These are phyloP conservation scores for Pythium brachiatum DNA, from an alignment of 352 stramenopile genomes.

Conservation along the genomic window DNA sequence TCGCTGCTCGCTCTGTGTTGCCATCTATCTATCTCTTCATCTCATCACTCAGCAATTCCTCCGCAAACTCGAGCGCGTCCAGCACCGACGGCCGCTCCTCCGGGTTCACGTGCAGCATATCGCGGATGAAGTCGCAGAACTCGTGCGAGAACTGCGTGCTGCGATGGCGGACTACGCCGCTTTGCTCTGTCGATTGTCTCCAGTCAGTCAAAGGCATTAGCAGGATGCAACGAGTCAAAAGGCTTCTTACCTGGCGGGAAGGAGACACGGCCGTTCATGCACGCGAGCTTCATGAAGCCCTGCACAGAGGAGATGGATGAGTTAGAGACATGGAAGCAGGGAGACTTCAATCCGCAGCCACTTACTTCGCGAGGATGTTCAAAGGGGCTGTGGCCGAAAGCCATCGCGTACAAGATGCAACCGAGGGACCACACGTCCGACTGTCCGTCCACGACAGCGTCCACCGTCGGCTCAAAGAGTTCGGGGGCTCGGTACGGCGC, in stretches of 20 bases:
- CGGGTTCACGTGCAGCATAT: constrained; percentile 84
- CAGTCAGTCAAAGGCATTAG: background rate
- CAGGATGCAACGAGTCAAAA: background rate
- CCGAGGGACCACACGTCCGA: constrained; percentile 85
- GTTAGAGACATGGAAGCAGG: constrained; percentile 10
- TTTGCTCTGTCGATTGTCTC: constrained; percentile 42
- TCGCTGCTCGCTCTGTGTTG: background rate
- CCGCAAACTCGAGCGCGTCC: constrained; percentile 79
- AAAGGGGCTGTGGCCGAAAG: constrained; percentile 79
- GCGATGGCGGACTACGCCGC: constrained; percentile 55
- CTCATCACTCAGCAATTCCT: constrained; percentile 72
- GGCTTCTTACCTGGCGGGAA: constrained; percentile 59
- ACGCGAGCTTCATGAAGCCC: constrained; percentile 84
- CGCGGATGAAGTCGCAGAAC: constrained; percentile 86
- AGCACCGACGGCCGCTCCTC: constrained; percentile 76
- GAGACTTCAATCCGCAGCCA: background rate
- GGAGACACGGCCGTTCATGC: constrained; percentile 69
- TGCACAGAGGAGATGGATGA: constrained; percentile 13
- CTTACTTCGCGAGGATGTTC: constrained; percentile 71
- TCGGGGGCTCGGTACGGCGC: constrained; percentile 81
- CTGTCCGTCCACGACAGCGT: constrained; percentile 67
- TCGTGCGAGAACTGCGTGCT: constrained; percentile 68
- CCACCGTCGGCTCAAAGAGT: constrained; percentile 74
- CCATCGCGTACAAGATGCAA: constrained; percentile 86
- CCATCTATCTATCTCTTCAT: constrained; percentile 35